Conservation (phyloP, 805 yeast genomes). For the Sungouiozyma ichnusensis region DNA sequence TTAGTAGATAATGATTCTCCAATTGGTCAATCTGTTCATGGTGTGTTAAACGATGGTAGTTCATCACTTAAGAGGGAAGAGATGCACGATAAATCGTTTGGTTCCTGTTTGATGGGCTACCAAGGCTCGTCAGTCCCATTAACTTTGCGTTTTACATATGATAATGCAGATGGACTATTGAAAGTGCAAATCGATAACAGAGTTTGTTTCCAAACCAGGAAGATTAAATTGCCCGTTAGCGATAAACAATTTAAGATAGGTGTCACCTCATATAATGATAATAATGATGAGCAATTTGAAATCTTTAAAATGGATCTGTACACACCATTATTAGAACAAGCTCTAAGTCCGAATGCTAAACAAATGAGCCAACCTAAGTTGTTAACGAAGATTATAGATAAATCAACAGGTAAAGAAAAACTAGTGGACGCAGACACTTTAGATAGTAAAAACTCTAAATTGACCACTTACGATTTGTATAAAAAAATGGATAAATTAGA, state of each 20-base stretch:
- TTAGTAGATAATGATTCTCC: slow-evolving; percentile 42
- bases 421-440: slow-evolving; percentile 21
- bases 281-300: slow-evolving; percentile 53
- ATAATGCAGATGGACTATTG: slow-evolving; percentile 32
- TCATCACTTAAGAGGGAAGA: slow-evolving; percentile 19
- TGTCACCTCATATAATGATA: slow-evolving; percentile 39
- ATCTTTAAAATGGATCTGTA: slow-evolving; percentile 48
- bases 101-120: slow-evolving; percentile 46
- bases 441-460: slow-evolving; percentile 16
- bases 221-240: slow-evolving; percentile 36
- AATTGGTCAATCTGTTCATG: slow-evolving; percentile 44
- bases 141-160: slow-evolving; percentile 54
- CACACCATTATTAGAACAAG: slow-evolving; percentile 42
- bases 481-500: slow-evolving; percentile 27
- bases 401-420: slow-evolving; percentile 28
- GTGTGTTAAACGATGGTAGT: slow-evolving; percentile 51
- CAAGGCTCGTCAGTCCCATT: slow-evolving; percentile 64
- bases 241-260: slow-evolving; percentile 36
- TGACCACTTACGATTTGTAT: slow-evolving; percentile 20
- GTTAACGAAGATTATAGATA: slow-evolving; percentile 32
- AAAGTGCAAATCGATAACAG: slow-evolving; percentile 64
- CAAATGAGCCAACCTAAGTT: slow-evolving; percentile 37
- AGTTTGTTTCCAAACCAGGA: slow-evolving; percentile 56
- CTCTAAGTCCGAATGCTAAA: slow-evolving; percentile 47
- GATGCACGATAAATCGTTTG: slow-evolving; percentile 34